phyloP scores from a whole-genome alignment of 2,329 filamentous ascomycete genomes.

The Fusarium torulosum region DNA sequence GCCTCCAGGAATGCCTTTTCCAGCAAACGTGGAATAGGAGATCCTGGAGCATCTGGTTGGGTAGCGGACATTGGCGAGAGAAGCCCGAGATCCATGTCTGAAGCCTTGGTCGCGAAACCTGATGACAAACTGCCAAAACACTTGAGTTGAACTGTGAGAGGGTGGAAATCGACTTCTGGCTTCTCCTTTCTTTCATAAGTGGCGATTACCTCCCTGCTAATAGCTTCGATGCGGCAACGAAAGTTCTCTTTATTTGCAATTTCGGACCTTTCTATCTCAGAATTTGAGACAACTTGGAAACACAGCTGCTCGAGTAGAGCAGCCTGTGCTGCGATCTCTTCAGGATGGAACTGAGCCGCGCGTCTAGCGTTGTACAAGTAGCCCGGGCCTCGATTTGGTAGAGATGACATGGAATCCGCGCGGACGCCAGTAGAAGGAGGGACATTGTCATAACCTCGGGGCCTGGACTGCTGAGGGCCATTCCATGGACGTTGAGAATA shows the following conservation, averaged over 20 bases:
- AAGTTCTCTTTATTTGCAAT: constrained; percentile 79
- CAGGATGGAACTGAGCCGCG: constrained; percentile 52
- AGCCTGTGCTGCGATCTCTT: constrained; percentile 64
- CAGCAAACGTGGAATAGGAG: constrained; percentile 77
- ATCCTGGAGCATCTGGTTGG: constrained; percentile 66
- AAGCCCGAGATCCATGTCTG: constrained; percentile 90
- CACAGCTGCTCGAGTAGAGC: constrained; percentile 64
- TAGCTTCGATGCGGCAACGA: constrained; percentile 70
- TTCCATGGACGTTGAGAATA: constrained; percentile 42
- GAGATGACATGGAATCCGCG: constrained; percentile 17
- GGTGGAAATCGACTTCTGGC: constrained; percentile 60
- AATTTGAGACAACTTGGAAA: constrained; percentile 60
- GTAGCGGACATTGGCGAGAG: constrained; percentile 72
- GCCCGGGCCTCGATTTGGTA: constrained; percentile 28
- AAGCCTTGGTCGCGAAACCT: constrained; percentile 88
- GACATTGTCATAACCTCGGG: constrained; percentile 48
- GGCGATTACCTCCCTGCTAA: constrained; percentile 71
- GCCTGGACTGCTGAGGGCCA: constrained; percentile 31
- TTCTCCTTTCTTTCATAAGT: constrained; percentile 62
- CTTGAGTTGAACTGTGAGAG: constrained; percentile 72
- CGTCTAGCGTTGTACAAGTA: constrained; percentile 44
- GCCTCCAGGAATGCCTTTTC: constrained; percentile 79
- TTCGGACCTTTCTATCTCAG: constrained; percentile 74
- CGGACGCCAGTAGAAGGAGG: constrained; percentile 16
- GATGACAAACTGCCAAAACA: constrained; percentile 87